Conservation (phyloP, 441 rosid genomes). For the Jatropha multifida region DNA sequence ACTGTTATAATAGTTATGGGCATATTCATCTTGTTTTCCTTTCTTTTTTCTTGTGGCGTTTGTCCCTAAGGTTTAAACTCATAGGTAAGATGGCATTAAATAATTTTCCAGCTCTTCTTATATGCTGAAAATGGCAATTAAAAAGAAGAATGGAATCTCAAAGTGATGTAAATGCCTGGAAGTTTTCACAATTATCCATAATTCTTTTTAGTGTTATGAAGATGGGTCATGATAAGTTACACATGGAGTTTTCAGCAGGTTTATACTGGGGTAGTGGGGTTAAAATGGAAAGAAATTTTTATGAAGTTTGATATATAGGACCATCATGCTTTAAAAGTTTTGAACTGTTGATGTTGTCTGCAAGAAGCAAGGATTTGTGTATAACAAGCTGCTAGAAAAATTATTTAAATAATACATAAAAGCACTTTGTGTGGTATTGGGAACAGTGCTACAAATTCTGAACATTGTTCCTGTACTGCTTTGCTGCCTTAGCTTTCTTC, state of each 20-base stretch:
- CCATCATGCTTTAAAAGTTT: background rate
- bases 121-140: slow-evolving; percentile 5
- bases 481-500: background rate
- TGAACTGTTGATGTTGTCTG: background rate
- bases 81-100: background rate
- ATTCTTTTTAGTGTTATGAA: background rate
- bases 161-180: background rate
- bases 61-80: background rate
- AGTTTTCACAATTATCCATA: background rate
- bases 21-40: background rate
- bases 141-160: background rate
- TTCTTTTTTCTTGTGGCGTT: background rate
- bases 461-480: background rate
- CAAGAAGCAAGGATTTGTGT: background rate
- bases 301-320: background rate
- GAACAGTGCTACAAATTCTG: background rate
- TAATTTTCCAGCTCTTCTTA: background rate
- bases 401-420: background rate
- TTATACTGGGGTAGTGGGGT: background rate
- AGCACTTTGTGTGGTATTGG: background rate
- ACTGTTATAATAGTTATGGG: background rate
- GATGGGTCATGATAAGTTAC: background rate
- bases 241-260: background rate
- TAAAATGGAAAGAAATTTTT: background rate
- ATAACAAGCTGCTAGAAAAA: background rate